Conservation (phyloP, 768 basidiomycete genomes). For the Suillus fuscotomentosus region DNA sequence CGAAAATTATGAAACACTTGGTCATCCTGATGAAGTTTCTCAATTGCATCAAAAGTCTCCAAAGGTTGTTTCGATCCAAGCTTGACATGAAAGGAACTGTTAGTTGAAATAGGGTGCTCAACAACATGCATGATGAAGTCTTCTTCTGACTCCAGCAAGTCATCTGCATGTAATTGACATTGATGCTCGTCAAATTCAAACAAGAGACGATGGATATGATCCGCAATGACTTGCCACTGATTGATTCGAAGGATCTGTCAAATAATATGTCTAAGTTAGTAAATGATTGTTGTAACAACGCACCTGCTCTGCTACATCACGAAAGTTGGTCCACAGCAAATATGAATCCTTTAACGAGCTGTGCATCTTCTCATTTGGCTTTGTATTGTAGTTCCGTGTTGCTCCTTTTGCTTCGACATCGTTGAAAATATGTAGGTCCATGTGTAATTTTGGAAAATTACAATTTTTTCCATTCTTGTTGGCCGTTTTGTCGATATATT, state of each 20-base stretch:
- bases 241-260: not conserved
- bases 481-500: no score
- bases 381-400: no score
- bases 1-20: not conserved
- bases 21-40: not conserved
- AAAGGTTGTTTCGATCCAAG: not conserved
- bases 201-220: not conserved
- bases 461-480: no score
- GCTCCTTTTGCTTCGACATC: no score
- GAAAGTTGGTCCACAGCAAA: no score
- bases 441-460: no score
- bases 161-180: not conserved
- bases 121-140: not conserved
- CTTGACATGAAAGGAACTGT: not conserved
- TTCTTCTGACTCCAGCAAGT: not conserved
- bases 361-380: no score
- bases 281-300: no score
- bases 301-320: no score
- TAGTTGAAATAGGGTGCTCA: not conserved
- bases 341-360: no score
- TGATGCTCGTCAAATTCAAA: not conserved
- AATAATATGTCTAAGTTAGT: not conserved
- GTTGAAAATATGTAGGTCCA: no score
- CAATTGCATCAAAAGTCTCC: not conserved
- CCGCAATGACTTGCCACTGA: not conserved